phyloP scores from a whole-genome alignment of 805 yeast genomes.

The Candida koratica region DNA sequence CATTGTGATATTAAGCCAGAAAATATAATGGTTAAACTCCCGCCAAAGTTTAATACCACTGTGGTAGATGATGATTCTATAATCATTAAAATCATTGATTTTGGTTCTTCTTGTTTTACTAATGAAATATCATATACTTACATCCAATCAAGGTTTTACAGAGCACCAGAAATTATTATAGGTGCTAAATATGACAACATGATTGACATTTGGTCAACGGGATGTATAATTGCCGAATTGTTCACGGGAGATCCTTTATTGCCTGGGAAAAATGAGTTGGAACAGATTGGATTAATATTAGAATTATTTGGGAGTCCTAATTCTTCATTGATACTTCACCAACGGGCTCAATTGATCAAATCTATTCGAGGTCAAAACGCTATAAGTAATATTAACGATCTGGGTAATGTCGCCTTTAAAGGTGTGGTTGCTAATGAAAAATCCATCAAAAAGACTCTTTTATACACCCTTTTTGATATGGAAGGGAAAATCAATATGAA shows the following conservation, averaged over 20 bases:
- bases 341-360: slow-evolving; percentile 35
- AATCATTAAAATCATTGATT: slow-evolving; percentile 69
- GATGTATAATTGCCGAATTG: slow-evolving; percentile 39
- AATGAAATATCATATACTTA: slow-evolving; percentile 47
- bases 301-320: slow-evolving; percentile 48
- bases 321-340: slow-evolving; percentile 32
- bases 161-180: slow-evolving; percentile 74
- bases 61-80: slow-evolving; percentile 33
- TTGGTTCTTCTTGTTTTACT: slow-evolving; percentile 61
- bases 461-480: slow-evolving; percentile 36
- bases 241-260: slow-evolving; percentile 39
- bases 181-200: slow-evolving; percentile 58
- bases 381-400: slow-evolving; percentile 9
- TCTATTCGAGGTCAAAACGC: slow-evolving; percentile 17
- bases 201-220: slow-evolving; percentile 52
- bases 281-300: slow-evolving; percentile 41
- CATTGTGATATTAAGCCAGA: slow-evolving; percentile 90
- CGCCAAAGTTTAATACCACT: slow-evolving; percentile 16
- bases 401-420: neutral
- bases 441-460: slow-evolving; percentile 28
- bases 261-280: slow-evolving; percentile 48
- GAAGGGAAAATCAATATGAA: slow-evolving; percentile 37
- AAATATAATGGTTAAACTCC: slow-evolving; percentile 50
- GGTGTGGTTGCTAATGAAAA: slow-evolving; percentile 26
- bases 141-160: slow-evolving; percentile 62